phyloP scores from a whole-genome alignment of 768 basidiomycete genomes.

The Termitomyces sp. region DNA sequence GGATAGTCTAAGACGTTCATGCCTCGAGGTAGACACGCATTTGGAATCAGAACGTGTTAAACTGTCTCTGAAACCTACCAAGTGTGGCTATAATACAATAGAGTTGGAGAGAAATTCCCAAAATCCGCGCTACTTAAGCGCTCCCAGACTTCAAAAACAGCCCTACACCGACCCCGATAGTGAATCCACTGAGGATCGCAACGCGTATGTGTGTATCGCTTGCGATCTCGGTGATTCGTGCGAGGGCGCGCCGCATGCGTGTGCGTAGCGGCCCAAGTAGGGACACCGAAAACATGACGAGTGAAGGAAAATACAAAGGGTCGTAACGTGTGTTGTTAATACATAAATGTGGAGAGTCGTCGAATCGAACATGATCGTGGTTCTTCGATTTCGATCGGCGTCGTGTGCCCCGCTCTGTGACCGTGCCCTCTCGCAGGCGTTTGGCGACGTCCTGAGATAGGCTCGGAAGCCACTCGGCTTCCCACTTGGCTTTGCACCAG shows the following conservation, averaged over 20 bases:
- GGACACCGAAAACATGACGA: slow-evolving; percentile 57
- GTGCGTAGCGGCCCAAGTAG: slow-evolving; percentile 43
- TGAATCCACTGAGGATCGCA: slow-evolving; percentile 34
- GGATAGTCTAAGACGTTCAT: not conserved
- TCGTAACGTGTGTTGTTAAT: slow-evolving; percentile 33
- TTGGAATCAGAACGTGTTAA: not conserved
- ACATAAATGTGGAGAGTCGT: slow-evolving; percentile 6
- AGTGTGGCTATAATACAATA: not conserved
- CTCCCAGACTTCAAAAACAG: slow-evolving; percentile 11
- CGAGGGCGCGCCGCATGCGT: slow-evolving; percentile 21
- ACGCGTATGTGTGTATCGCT: slow-evolving; percentile 24
- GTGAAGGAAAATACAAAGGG: slow-evolving; percentile 62
- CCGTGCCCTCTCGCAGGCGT: slow-evolving; percentile 31
- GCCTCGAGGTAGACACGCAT: not conserved
- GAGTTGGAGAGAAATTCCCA: too few species aligned
- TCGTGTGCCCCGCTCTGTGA: slow-evolving; percentile 13
- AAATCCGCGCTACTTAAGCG: not conserved
- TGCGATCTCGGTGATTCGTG: slow-evolving; percentile 16
- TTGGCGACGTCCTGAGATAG: slow-evolving; percentile 61
- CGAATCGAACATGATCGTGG: not conserved
- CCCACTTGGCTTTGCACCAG: slow-evolving; percentile 66
- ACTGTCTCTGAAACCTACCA: not conserved
- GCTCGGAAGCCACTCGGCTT: slow-evolving; percentile 55
- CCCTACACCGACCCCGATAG: slow-evolving; percentile 35
- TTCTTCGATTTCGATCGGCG: not conserved